Conservation (phyloP, 2,329 filamentous ascomycete genomes). For the Aspergillus flavus region DNA sequence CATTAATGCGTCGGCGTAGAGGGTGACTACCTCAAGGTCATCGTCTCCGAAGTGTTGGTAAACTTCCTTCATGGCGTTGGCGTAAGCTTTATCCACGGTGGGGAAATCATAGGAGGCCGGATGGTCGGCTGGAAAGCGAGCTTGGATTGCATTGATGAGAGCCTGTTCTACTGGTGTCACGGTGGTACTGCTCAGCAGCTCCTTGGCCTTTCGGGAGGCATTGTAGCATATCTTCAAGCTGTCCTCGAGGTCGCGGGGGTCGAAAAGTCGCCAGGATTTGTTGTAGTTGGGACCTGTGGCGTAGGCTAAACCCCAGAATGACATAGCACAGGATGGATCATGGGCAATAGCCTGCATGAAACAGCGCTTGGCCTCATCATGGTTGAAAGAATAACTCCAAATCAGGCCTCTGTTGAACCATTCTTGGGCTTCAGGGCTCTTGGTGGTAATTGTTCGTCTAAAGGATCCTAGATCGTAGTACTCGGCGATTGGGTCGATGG, state of each 20-base stretch:
- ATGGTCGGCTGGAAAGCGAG: conserved; percentile 59
- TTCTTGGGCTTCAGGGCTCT: conserved; percentile 32
- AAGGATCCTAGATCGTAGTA: conserved; percentile 40
- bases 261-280: conserved; percentile 74
- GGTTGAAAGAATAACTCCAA: conserved; percentile 46
- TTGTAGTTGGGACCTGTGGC: conserved; percentile 75
- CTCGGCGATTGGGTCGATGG: conserved; percentile 11
- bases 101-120: conserved; percentile 51
- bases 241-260: conserved; percentile 58
- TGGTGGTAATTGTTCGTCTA: conserved; percentile 39
- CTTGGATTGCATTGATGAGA: conserved; percentile 48
- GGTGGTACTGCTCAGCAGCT: not conserved
- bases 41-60: conserved; percentile 51
- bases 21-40: conserved; percentile 61
- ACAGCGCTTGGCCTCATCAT: conserved; percentile 38
- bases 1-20: conserved; percentile 67
- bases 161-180: conserved; percentile 57
- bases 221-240: conserved; percentile 35
- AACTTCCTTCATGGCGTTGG: conserved; percentile 59
- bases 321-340: conserved; percentile 40
- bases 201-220: not conserved
- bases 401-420: conserved; percentile 44
- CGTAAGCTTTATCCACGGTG: conserved; percentile 60
- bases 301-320: conserved; percentile 55
- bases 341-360: conserved; percentile 35